These are phyloP conservation scores for Stentor coeruleus DNA, from an alignment of 73 alveolate species.

Conservation along the genomic window DNA sequence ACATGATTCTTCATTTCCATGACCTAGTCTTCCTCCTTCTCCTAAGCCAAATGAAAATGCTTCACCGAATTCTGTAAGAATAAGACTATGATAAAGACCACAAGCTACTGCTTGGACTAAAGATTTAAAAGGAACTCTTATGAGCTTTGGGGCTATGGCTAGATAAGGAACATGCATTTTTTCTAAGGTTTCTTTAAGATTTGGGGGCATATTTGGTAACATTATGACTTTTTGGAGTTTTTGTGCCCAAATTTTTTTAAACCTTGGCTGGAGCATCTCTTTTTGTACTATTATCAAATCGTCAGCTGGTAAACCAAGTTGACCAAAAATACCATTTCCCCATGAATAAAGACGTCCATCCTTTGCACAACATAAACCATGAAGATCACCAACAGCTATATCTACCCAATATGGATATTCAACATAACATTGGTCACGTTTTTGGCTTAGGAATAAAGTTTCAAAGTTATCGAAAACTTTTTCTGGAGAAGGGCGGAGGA, in stretches of 20 bases:
- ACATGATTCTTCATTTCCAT: neutral
- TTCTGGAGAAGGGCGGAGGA: neutral
- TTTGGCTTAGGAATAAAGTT: neutral
- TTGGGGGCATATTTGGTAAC: neutral
- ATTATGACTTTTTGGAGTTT: neutral
- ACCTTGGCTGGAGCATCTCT: neutral
- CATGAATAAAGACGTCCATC: constrained; percentile 27
- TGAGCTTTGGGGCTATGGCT: neutral
- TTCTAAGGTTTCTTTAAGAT: neutral
- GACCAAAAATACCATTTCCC: constrained; percentile 20
- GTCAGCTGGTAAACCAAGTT: constrained; percentile 10
- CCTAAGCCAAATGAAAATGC: constrained; percentile 7
- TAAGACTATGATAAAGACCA: neutral
- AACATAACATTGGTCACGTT: neutral
- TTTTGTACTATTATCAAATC: neutral
- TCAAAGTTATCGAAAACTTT: neutral
- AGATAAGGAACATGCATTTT: neutral
- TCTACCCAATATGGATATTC: constrained; percentile 26
- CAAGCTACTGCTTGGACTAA: constrained; percentile 9
- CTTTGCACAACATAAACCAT: neutral
- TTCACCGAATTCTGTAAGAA: neutral
- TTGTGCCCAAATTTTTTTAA: constrained; percentile 6
- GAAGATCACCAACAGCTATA: constrained; percentile 19
- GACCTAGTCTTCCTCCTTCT: constrained; percentile 20
- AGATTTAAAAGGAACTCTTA: neutral